These are phyloP conservation scores for Myrica gale DNA, from an alignment of 306 rosid species.

Conservation along the genomic window DNA sequence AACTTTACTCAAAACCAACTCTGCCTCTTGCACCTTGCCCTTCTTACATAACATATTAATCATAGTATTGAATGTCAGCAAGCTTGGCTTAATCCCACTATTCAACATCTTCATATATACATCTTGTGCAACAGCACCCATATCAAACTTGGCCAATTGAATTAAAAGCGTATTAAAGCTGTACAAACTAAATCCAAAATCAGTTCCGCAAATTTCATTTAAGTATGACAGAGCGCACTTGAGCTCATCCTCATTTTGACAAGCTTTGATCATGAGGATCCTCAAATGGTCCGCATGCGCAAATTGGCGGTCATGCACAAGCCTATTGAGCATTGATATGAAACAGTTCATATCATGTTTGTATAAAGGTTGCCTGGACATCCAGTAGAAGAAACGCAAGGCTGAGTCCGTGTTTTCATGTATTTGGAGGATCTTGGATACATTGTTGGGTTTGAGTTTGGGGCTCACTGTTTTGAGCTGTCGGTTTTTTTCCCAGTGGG, in stretches of 20 bases:
- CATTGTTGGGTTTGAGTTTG: conserved; percentile 26
- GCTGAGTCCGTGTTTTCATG: conserved; percentile 32
- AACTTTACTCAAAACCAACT: conserved; percentile 34
- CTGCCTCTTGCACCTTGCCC: conserved; percentile 38
- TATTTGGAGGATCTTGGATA: conserved; percentile 29
- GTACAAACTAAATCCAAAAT: conserved; percentile 39
- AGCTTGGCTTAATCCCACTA: conserved; percentile 37
- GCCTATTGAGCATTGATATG: conserved; percentile 37
- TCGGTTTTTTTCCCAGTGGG: conserved; percentile 37
- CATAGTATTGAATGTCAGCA: conserved; percentile 40
- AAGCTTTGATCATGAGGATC: conserved; percentile 42
- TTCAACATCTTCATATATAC: conserved; percentile 29
- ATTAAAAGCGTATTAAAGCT: conserved; percentile 46
- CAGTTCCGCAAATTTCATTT: conserved; percentile 22
- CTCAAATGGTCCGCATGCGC: conserved; percentile 40
- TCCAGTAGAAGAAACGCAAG: conserved; percentile 45
- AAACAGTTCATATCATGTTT: conserved; percentile 36
- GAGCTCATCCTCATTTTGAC: conserved; percentile 34
- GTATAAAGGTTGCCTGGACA: conserved; percentile 26
- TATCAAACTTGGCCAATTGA: conserved; percentile 44
- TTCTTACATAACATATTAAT: conserved; percentile 43
- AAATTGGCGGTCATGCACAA: conserved; percentile 27
- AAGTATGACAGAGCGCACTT: conserved; percentile 31
- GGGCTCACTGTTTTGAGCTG: conserved; percentile 29
- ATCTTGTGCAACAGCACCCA: conserved; percentile 36